These are phyloP conservation scores for Nothophoma quercina DNA, from an alignment of 2,329 filamentous ascomycete genomes.

Conservation along the genomic window DNA sequence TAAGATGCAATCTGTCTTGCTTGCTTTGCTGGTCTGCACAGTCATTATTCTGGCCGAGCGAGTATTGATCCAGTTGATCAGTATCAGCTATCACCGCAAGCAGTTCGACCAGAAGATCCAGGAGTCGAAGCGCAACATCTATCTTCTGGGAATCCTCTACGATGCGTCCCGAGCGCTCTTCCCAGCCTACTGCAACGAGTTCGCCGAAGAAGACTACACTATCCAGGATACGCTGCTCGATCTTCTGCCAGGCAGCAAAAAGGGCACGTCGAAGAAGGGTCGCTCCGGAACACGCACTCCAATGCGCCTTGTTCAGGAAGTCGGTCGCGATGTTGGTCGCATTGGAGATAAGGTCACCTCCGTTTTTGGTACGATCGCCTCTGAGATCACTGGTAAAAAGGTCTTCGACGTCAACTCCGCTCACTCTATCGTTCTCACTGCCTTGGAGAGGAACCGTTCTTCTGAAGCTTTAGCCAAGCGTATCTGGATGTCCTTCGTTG, in stretches of 20 bases:
- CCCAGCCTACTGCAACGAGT: conserved; percentile 90
- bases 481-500: conserved; percentile 98
- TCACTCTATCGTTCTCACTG: conserved; percentile 88
- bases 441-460: conserved; percentile 81
- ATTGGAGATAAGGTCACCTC: conserved; percentile 94
- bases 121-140: conserved; percentile 86
- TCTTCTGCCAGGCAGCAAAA: conserved; percentile 67
- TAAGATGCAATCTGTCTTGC: conserved; percentile 69
- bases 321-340: conserved; percentile 73
- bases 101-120: conserved; percentile 85
- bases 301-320: conserved; percentile 74
- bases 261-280: conserved; percentile 54
- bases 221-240: conserved; percentile 76
- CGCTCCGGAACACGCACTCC: conserved; percentile 74
- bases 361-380: conserved; percentile 89
- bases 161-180: conserved; percentile 89
- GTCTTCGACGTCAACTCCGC: conserved; percentile 92
- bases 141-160: conserved; percentile 83
- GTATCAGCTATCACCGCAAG: conserved; percentile 83
- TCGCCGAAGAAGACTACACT: conserved; percentile 87
- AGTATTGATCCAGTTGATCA: conserved; percentile 80
- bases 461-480: conserved; percentile 93
- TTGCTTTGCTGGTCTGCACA: conserved; percentile 71
- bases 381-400: conserved; percentile 93
- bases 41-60: conserved; percentile 79